Evolutionary conservation across 1,284 basidiomycete genomes (phyloP).

Genomic region (Neonothopanus nambi): DNA sequence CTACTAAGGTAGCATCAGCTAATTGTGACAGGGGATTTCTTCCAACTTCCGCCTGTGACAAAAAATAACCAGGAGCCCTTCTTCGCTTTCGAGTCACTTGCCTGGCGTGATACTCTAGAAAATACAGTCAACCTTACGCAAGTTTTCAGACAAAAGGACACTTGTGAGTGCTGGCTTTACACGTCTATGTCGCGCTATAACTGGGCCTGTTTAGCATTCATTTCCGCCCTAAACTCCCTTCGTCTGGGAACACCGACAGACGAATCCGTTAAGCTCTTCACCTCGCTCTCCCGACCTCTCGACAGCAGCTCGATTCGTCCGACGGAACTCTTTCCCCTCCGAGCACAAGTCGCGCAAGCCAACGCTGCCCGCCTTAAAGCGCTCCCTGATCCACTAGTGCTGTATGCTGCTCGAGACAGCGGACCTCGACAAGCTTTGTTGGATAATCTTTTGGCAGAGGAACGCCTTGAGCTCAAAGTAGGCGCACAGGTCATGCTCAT

Average conservation of each 20-base stretch:
- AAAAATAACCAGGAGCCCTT: conserved; percentile 27
- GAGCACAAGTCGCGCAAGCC: conserved; percentile 35
- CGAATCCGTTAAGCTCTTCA: conserved; percentile 22
- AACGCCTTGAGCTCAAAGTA: conserved; percentile 54
- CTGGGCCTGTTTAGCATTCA: conserved; percentile 48
- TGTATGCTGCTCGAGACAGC: conserved; percentile 33
- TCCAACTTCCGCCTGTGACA: conserved; percentile 81
- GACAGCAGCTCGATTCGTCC: conserved; percentile 26
- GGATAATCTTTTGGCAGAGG: conserved; percentile 52
- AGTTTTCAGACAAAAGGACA: conserved; percentile 67
- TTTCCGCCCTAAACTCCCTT: conserved; percentile 56
- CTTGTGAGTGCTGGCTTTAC: conserved; percentile 32
- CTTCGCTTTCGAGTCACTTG: conserved; percentile 79
- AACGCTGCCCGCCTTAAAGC: conserved; percentile 33
- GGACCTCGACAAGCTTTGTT: conserved; percentile 41
- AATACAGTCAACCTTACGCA: conserved; percentile 74
- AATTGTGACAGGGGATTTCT: conserved; percentile 86
- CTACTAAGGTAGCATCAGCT: conserved; percentile 46
- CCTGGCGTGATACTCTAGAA: conserved; percentile 69
- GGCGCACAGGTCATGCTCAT: conserved; percentile 66
- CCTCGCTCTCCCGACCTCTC: conserved; percentile 24
- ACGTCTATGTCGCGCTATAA: background rate
- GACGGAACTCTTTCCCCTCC: conserved; percentile 38
- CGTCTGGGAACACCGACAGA: conserved; percentile 23
- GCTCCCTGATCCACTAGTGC: conserved; percentile 24